These are phyloP conservation scores for Emericellopsis terricola DNA, from an alignment of 495 filamentous ascomycete genomes.

Conservation along the genomic window DNA sequence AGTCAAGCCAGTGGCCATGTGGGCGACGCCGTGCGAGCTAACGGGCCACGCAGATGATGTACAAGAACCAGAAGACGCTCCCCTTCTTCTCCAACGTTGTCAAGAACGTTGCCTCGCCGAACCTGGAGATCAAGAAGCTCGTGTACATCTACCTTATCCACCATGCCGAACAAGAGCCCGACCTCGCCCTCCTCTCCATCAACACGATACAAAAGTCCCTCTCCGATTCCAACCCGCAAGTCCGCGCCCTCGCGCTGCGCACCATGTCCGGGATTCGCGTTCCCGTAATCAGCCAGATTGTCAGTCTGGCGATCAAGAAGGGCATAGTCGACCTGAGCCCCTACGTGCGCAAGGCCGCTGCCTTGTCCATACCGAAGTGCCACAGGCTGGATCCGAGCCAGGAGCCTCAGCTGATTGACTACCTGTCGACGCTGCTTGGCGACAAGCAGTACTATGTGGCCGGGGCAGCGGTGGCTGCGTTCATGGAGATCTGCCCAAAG, in stretches of 20 bases:
- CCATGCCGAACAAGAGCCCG: slow-evolving; percentile 87
- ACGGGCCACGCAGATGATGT: slow-evolving; percentile 61
- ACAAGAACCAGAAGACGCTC: slow-evolving; percentile 63
- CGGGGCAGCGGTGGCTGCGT: slow-evolving; percentile 79
- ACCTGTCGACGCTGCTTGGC: slow-evolving; percentile 54
- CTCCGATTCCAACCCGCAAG: slow-evolving; percentile 75
- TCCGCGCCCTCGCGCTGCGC: slow-evolving; percentile 75
- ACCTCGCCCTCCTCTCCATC: slow-evolving; percentile 87
- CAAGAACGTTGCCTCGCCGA: slow-evolving; percentile 86
- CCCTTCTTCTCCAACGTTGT: slow-evolving; percentile 87
- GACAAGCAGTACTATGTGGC: slow-evolving; percentile 92
- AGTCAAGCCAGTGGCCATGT: too few relatives aligned
- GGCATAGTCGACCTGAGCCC: slow-evolving; percentile 88
- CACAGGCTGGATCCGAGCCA: slow-evolving; percentile 83
- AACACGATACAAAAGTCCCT: slow-evolving; percentile 97
- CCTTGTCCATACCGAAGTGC: slow-evolving; percentile 92
- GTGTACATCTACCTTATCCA: slow-evolving; percentile 95
- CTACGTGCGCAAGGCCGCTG: slow-evolving; percentile 80
- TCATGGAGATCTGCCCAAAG: slow-evolving; percentile 74
- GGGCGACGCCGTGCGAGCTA: neutral
- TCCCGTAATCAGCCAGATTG: slow-evolving; percentile 96
- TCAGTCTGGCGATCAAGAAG: slow-evolving; percentile 86
- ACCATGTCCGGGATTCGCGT: slow-evolving; percentile 94
- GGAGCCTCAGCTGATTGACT: slow-evolving; percentile 66
- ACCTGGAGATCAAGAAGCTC: slow-evolving; percentile 86